Conservation (phyloP, 495 filamentous ascomycete species). For the Elasticomyces elasticus region DNA sequence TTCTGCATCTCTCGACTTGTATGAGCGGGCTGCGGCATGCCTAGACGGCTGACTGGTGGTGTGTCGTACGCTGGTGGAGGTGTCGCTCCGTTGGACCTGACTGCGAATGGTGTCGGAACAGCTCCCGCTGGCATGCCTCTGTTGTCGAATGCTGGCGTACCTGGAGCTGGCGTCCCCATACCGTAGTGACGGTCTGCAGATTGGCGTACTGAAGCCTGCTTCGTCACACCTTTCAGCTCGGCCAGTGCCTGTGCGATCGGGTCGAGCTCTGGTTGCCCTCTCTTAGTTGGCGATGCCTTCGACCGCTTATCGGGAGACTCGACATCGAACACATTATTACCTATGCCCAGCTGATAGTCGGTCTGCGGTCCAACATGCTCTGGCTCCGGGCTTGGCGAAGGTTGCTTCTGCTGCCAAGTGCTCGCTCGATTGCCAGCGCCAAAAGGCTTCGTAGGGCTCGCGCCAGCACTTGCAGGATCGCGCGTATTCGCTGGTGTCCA, state of each 20-base stretch:
- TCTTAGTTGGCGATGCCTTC: conserved; percentile 30
- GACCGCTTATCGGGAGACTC: conserved; percentile 57
- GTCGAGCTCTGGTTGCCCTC: conserved; percentile 52
- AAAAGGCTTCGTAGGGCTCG: conserved; percentile 30
- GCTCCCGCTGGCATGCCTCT: conserved; percentile 39
- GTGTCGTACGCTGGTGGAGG: conserved; percentile 75
- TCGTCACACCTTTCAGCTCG: conserved; percentile 78
- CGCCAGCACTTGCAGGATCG: conserved; percentile 22
- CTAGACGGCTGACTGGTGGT: conserved; percentile 63
- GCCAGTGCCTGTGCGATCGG: conserved; percentile 89
- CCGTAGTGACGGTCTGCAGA: conserved; percentile 93
- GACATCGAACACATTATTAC: conserved; percentile 93
- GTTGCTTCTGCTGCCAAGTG: conserved; percentile 23
- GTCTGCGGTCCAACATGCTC: conserved; percentile 90
- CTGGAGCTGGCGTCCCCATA: conserved; percentile 68
- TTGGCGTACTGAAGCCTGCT: conserved; percentile 64
- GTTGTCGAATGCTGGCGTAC: conserved; percentile 29
- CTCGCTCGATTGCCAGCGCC: conserved; percentile 14
- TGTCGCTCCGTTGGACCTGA: conserved; percentile 43
- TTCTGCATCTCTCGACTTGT: conserved; percentile 90
- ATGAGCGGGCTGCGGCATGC: conserved; percentile 81
- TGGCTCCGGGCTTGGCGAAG: conserved; percentile 49
- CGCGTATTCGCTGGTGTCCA: conserved; percentile 42
- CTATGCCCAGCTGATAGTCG: conserved; percentile 90
- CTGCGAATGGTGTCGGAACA: conserved; percentile 43